A percentile compares a stretch with the other conserved stretches of the same genome.
Evolutionary conservation across 192 early-diverging fungal species (phyloP).

Genomic region (Umbelopsis sp.): DNA sequence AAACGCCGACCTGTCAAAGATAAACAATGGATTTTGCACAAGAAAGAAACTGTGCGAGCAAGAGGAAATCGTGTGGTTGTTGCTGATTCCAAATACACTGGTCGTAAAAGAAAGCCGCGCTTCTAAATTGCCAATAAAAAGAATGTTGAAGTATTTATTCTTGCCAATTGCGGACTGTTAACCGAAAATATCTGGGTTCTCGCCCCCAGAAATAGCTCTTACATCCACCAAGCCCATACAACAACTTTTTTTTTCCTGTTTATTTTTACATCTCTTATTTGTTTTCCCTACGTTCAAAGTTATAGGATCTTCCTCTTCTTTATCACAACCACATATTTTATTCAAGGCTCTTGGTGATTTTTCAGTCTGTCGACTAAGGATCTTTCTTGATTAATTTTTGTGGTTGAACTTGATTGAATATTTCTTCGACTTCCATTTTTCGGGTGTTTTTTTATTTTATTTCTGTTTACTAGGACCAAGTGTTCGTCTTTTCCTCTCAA

Average conservation of each 20-base stretch:
- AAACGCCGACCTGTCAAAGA: conserved; percentile 74
- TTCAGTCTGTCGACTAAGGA: too few relatives aligned
- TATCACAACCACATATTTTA: too few relatives aligned
- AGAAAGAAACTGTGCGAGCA: conserved; percentile 83
- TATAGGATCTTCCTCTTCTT: neutral
- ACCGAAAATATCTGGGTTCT: neutral
- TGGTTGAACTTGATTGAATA: neutral
- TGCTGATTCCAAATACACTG: conserved; percentile 92
- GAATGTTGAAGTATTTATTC: too few relatives aligned
- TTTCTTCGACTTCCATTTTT: conserved; percentile 7
- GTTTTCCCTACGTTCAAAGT: neutral
- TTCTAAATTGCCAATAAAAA: conserved; percentile 59
- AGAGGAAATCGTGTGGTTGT: conserved; percentile 80
- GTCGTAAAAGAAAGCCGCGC: conserved; percentile 82
- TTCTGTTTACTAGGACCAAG: neutral
- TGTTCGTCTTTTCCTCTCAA: neutral
- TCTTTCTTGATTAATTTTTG: too few relatives aligned
- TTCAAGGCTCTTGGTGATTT: too few relatives aligned
- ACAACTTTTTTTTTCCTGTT: neutral
- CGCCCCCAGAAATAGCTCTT: neutral
- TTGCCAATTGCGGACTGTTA: conserved; percentile 10
- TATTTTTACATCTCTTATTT: neutral
- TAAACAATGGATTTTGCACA: conserved; percentile 86
- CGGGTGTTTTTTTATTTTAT: neutral
- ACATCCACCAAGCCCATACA: too few relatives aligned